Evolutionary conservation across 192 early-diverging fungal species (phyloP).

Genomic region (Spinellus fusiger): DNA sequence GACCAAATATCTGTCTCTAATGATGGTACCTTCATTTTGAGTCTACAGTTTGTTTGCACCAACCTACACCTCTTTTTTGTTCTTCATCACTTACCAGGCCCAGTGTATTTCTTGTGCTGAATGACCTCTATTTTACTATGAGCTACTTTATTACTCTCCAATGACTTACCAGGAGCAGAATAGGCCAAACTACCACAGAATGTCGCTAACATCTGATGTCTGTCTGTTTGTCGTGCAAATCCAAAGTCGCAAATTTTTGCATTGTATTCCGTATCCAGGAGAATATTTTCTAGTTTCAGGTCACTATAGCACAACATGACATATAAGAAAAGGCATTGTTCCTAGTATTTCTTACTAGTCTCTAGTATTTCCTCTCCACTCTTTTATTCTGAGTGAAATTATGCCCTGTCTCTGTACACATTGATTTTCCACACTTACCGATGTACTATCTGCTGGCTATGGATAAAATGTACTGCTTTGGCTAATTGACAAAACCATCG

Average conservation of each 20-base stretch:
- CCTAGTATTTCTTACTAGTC: no score
- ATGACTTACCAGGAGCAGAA: constrained; percentile 60
- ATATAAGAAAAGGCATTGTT: no score
- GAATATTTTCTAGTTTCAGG: constrained; percentile 56
- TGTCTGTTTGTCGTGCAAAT: constrained; percentile 58
- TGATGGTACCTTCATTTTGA: background rate
- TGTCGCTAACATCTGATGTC: constrained; percentile 52
- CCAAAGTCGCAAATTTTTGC: constrained; percentile 64
- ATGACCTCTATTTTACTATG: constrained; percentile 54
- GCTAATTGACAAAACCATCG: constrained; percentile 47
- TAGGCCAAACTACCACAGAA: constrained; percentile 67
- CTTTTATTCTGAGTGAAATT: no score
- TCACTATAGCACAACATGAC: no score
- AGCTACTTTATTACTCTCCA: background rate
- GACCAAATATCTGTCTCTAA: constrained; percentile 87
- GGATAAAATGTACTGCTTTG: constrained; percentile 45
- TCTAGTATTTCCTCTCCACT: no score
- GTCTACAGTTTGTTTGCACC: no score
- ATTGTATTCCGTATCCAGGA: constrained; percentile 49
- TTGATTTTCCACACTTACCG: constrained; percentile 18
- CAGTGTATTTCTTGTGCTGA: constrained; percentile 67
- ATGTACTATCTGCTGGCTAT: constrained; percentile 46
- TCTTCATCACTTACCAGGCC: constrained; percentile 46
- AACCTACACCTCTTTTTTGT: no score
- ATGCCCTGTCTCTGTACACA: no score